These are phyloP conservation scores for Quercus tomentella DNA, from an alignment of 331 rosid genomes.

Conservation along the genomic window DNA sequence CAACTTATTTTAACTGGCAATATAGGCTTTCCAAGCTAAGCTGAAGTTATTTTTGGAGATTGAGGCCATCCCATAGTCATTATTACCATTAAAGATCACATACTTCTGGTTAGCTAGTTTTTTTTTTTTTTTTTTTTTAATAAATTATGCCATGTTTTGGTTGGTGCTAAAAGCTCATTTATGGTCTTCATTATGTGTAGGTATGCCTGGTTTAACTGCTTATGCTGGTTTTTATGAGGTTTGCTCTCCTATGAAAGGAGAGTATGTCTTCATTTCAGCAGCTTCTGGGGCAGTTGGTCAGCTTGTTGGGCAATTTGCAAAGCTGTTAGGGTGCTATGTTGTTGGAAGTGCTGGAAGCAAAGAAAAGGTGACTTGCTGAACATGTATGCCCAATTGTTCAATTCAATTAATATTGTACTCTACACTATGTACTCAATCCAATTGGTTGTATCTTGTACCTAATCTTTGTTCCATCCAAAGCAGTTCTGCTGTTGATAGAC, in stretches of 20 bases:
- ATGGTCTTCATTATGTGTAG: not conserved
- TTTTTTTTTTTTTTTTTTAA: not conserved
- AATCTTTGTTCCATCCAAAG: not conserved
- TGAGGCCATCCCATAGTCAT: not conserved
- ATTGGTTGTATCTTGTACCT: not conserved
- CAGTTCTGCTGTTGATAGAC: not conserved
- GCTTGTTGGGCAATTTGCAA: constrained; percentile 30
- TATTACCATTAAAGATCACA: not conserved
- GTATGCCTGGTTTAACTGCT: constrained; percentile 29
- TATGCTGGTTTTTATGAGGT: constrained; percentile 4
- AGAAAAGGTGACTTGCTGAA: constrained; percentile 7
- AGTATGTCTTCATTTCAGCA: constrained; percentile 9
- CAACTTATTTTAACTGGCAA: not conserved
- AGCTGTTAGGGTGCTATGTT: constrained; percentile 21
- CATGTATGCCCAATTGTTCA: not conserved
- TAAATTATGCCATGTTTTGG: not conserved
- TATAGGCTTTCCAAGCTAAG: not conserved
- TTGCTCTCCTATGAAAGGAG: not conserved
- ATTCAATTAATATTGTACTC: not conserved
- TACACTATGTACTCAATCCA: not conserved
- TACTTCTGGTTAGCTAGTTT: not conserved
- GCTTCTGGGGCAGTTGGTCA: constrained; percentile 35
- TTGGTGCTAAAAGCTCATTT: not conserved
- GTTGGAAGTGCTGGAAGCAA: constrained; percentile 29
- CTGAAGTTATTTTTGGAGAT: not conserved